A percentile compares a stretch with the other conserved stretches of the same genome.
phyloP scores from a whole-genome alignment of 495 filamentous ascomycete genomes.

The Xylaria nigripes region DNA sequence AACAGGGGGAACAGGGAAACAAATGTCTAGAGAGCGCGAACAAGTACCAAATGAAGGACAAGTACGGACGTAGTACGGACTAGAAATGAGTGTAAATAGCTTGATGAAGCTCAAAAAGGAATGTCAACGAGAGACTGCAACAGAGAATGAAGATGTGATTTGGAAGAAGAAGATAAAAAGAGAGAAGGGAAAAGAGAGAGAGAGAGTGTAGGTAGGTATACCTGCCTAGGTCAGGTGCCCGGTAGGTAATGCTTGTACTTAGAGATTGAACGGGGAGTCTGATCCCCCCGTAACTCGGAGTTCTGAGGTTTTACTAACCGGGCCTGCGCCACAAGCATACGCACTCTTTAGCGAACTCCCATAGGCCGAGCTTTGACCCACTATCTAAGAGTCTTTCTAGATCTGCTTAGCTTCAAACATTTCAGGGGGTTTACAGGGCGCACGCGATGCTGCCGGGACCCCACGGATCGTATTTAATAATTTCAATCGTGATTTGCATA shows the following conservation, averaged over 20 bases:
- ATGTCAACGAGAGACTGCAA: conserved; percentile 5
- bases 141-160: neutral
- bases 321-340: neutral
- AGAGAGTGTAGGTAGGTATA: neutral
- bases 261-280: too few relatives aligned
- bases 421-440: neutral
- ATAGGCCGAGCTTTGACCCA: too few relatives aligned
- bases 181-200: neutral
- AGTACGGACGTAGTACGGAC: neutral
- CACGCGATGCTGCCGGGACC: too few relatives aligned
- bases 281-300: too few relatives aligned
- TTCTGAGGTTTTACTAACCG: neutral
- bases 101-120: neutral
- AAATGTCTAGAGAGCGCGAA: neutral
- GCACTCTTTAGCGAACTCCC: neutral
- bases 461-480: too few relatives aligned
- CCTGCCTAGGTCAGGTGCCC: too few relatives aligned
- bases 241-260: too few relatives aligned
- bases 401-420: neutral
- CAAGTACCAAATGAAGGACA: conserved; percentile 5
- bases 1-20: neutral
- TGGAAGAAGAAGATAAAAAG: neutral
- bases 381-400: neutral
- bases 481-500: too few relatives aligned
- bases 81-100: conserved; percentile 3